These are phyloP conservation scores for Escovopsis sp. DNA, from an alignment of 2,329 filamentous ascomycete species.

Conservation along the genomic window DNA sequence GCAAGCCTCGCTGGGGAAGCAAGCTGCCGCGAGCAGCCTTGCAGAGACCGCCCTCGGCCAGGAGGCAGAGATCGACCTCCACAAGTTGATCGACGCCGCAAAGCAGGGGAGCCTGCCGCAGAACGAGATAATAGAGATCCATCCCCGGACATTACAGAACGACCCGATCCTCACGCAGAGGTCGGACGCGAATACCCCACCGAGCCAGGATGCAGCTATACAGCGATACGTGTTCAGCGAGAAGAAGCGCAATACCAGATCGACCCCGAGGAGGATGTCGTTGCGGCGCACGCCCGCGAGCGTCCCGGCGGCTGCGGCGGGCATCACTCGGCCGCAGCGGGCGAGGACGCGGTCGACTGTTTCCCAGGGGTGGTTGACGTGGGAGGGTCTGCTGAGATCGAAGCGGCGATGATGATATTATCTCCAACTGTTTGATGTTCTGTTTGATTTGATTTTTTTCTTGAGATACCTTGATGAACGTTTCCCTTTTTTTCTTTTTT, in stretches of 20 bases:
- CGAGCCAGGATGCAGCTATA: constrained; percentile 24
- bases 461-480: too few species aligned
- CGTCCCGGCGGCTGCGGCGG: constrained; percentile 9
- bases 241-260: not conserved
- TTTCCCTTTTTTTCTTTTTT: too few species aligned
- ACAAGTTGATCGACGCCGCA: constrained; percentile 18
- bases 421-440: not conserved
- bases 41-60: constrained; percentile 1
- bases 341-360: constrained; percentile 4
- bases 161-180: constrained; percentile 22
- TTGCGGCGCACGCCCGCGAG: not conserved
- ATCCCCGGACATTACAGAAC: constrained; percentile 24
- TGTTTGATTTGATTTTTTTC: not conserved
- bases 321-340: constrained; percentile 8
- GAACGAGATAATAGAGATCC: constrained; percentile 23
- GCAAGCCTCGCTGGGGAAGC: not conserved
- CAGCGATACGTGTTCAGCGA: constrained; percentile 14
- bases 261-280: not conserved
- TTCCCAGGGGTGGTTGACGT: constrained; percentile 7
- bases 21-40: not conserved
- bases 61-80: constrained; percentile 15
- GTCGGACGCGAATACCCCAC: constrained; percentile 17
- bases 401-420: constrained; percentile 10
- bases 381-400: constrained; percentile 12
- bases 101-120: constrained; percentile 12